phyloP scores from a whole-genome alignment of 2,329 filamentous ascomycete species.

The Xylaria sp. region DNA sequence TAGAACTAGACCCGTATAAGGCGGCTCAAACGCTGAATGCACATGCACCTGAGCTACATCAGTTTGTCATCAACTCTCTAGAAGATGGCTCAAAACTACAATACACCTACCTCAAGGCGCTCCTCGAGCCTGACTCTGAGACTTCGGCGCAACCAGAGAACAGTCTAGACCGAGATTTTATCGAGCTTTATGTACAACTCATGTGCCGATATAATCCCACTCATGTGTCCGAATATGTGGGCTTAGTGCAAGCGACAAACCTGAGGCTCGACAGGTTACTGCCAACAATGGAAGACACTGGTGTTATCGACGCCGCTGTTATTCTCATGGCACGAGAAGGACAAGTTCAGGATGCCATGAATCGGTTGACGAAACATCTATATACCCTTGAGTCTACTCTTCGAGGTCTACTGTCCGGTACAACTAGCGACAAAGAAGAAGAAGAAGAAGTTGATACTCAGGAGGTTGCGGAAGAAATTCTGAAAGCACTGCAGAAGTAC shows the following conservation, averaged over 20 bases:
- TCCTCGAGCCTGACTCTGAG: conserved; percentile 72
- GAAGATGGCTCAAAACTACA: conserved; percentile 71
- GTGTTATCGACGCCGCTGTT: conserved; percentile 91
- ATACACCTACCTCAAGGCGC: conserved; percentile 77
- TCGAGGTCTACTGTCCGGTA: conserved; percentile 74
- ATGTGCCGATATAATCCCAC: conserved; percentile 87
- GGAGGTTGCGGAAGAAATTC: conserved; percentile 76
- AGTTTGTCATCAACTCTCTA: conserved; percentile 70
- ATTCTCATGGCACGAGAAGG: conserved; percentile 91
- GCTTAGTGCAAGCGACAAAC: conserved; percentile 78
- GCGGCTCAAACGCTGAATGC: conserved; percentile 73
- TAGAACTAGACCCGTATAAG: conserved; percentile 71
- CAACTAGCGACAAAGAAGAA: conserved; percentile 65
- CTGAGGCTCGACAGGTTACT: conserved; percentile 82
- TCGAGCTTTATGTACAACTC: conserved; percentile 87
- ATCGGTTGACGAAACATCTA: conserved; percentile 82
- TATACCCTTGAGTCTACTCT: conserved; percentile 82
- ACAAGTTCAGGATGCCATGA: conserved; percentile 83
- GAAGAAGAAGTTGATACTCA: conserved; percentile 66
- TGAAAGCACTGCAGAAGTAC: conserved; percentile 87
- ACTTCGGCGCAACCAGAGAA: conserved; percentile 49
- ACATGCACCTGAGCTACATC: conserved; percentile 72
- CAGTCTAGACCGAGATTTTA: conserved; percentile 66
- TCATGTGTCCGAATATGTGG: conserved; percentile 88
- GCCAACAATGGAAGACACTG: conserved; percentile 87